phyloP scores from a whole-genome alignment of 805 yeast species.

The Zygotorulaspora danielsina region DNA sequence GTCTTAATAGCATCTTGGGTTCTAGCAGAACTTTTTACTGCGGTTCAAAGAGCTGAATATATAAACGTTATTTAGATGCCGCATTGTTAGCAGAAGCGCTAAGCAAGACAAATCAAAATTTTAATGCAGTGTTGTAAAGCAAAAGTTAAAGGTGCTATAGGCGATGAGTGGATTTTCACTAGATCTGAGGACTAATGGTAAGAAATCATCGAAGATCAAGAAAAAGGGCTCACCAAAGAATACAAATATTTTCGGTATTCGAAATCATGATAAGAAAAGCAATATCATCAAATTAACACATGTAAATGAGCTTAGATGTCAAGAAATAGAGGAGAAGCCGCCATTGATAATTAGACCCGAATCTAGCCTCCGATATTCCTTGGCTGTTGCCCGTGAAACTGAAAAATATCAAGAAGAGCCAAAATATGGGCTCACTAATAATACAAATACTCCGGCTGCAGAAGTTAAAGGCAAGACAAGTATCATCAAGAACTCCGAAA shows the following conservation, averaged over 20 bases:
- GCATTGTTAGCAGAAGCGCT: no score
- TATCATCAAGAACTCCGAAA: not conserved
- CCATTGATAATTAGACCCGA: constrained; percentile 20
- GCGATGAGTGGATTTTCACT: constrained; percentile 22
- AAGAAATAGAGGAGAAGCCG: constrained; percentile 3
- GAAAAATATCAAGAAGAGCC: not conserved
- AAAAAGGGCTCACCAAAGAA: constrained; percentile 15
- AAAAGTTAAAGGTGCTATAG: no score
- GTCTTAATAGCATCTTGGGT: constrained; percentile 6
- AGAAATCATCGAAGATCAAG: constrained; percentile 10
- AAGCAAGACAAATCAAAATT: no score
- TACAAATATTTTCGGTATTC: constrained; percentile 22
- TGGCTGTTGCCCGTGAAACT: not conserved
- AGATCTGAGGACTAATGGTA: constrained; percentile 19
- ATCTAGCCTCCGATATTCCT: constrained; percentile 1
- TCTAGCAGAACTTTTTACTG: not conserved
- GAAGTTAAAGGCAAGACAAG: not conserved
- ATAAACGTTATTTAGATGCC: no score
- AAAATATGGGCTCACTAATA: constrained; percentile 7
- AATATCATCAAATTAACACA: constrained; percentile 22
- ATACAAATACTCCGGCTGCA: not conserved
- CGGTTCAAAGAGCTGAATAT: no score
- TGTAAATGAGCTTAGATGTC: constrained; percentile 15
- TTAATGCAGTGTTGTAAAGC: no score
- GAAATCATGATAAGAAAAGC: constrained; percentile 3